Evolutionary conservation across 352 stramenopile species (phyloP).

Genomic region (Pilasporangium apinafurcum): DNA sequence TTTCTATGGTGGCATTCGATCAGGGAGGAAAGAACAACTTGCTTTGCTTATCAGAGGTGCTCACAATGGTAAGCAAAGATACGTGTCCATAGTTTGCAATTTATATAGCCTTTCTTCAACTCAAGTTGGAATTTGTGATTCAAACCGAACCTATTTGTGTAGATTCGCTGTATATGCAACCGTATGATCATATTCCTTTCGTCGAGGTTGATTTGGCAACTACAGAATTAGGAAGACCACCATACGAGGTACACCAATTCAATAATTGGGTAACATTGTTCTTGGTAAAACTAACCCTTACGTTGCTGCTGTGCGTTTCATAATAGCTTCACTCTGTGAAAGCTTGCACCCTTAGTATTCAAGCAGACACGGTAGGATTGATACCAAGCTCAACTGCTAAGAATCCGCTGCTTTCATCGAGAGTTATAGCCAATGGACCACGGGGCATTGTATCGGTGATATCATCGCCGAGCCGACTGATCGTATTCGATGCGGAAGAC

Average conservation of each 20-base stretch:
- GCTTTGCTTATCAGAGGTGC: slow-evolving; percentile 9
- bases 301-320: background rate
- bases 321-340: too few relatives aligned
- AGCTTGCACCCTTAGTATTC: too few relatives aligned
- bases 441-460: slow-evolving; percentile 48
- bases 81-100: background rate
- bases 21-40: slow-evolving; percentile 7
- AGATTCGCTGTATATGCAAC: slow-evolving; percentile 39
- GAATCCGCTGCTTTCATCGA: slow-evolving; percentile 5
- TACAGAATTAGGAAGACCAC: background rate
- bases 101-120: slow-evolving; percentile 13
- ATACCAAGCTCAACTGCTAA: slow-evolving; percentile 12
- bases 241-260: background rate
- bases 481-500: slow-evolving; percentile 60
- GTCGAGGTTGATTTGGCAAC: background rate
- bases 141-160: too few relatives aligned
- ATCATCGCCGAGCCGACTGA: slow-evolving; percentile 21
- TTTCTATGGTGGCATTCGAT: slow-evolving; percentile 9
- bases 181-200: slow-evolving; percentile 28
- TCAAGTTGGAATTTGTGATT: slow-evolving; percentile 6
- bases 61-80: too few relatives aligned
- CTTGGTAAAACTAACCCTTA: background rate
- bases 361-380: slow-evolving; percentile 15
- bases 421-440: slow-evolving; percentile 37
- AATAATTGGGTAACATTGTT: background rate